Evolutionary conservation across 768 basidiomycete species (phyloP).

Genomic region (Lactarius hatsudake): DNA sequence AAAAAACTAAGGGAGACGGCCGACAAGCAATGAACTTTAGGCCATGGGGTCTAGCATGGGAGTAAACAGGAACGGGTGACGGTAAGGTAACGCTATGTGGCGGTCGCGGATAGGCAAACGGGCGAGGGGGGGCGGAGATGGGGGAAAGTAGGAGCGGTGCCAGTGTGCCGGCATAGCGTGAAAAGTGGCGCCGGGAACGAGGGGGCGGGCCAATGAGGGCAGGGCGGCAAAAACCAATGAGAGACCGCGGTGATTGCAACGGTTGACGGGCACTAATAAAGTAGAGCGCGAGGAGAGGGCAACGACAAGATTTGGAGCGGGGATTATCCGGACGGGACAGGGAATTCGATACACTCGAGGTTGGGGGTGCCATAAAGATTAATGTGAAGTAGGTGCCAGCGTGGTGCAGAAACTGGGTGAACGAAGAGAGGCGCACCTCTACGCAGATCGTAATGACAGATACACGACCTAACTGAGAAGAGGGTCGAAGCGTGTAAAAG

Average conservation of each 20-base stretch:
- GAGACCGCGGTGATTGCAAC: constrained; percentile 21
- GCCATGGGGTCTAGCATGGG: constrained; percentile 19
- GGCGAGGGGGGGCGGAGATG: constrained; percentile 8
- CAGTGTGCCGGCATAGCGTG: not conserved
- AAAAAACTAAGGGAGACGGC: too few species aligned
- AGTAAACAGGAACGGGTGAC: constrained; percentile 14
- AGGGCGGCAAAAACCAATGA: constrained; percentile 11
- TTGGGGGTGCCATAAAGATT: not conserved
- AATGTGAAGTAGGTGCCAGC: not conserved
- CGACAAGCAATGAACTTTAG: not conserved
- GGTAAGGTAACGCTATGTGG: constrained; percentile 15
- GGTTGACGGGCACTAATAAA: not conserved
- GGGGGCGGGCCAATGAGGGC: constrained; percentile 5
- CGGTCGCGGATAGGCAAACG: not conserved
- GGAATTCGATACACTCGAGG: not conserved
- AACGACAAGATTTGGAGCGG: constrained; percentile 4
- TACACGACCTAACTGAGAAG: not conserved
- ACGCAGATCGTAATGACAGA: not conserved
- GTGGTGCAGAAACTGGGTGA: not conserved
- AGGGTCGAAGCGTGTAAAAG: not conserved
- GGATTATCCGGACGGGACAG: constrained; percentile 17
- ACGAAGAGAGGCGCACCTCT: not conserved
- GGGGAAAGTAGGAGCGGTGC: constrained; percentile 3
- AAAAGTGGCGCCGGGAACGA: constrained; percentile 8
- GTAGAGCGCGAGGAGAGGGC: not conserved